Conservation (phyloP, 371 early-diverging fungal species). For the Mucor circinelloides region DNA sequence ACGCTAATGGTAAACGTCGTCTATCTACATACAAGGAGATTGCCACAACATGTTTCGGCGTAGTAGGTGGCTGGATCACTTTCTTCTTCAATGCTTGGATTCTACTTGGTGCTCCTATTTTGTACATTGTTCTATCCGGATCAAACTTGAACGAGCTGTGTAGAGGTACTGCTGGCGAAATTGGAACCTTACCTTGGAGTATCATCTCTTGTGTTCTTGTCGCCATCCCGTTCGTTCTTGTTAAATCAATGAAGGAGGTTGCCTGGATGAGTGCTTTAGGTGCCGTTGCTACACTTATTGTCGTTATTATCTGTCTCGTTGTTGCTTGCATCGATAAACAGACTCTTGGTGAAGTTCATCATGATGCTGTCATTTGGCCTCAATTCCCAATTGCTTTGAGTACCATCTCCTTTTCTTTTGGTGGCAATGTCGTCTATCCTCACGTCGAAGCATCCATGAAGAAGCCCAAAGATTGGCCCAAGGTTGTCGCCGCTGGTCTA, state of each 20-base stretch:
- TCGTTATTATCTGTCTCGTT: conserved; percentile 50
- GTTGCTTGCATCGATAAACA: conserved; percentile 34
- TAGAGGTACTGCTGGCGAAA: conserved; percentile 35
- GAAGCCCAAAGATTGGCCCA: conserved; percentile 73
- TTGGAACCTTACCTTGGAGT: conserved; percentile 58
- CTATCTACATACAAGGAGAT: conserved; percentile 42
- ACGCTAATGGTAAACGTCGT: conserved; percentile 42
- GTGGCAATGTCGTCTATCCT: conserved; percentile 82
- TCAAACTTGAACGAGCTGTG: conserved; percentile 47
- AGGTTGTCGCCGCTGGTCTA: conserved; percentile 69
- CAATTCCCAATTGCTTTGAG: conserved; percentile 62
- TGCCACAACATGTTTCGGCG: conserved; percentile 38
- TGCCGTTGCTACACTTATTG: conserved; percentile 51
- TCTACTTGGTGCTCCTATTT: conserved; percentile 52
- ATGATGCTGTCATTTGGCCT: conserved; percentile 50
- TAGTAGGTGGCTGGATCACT: conserved; percentile 39
- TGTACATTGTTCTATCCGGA: conserved; percentile 61
- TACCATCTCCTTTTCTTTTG: conserved; percentile 78
- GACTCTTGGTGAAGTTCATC: conserved; percentile 21
- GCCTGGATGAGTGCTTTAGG: conserved; percentile 66
- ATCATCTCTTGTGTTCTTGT: conserved; percentile 60
- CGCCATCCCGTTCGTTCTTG: conserved; percentile 57
- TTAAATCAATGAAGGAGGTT: conserved; percentile 64
- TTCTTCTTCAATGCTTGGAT: conserved; percentile 64
- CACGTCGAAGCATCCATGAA: conserved; percentile 88